Percentiles rank a stretch among this genome's conserved stretches.
These are phyloP conservation scores for Podosphaera xanthii DNA, from an alignment of 2,329 filamentous ascomycete species.

Conservation along the genomic window DNA sequence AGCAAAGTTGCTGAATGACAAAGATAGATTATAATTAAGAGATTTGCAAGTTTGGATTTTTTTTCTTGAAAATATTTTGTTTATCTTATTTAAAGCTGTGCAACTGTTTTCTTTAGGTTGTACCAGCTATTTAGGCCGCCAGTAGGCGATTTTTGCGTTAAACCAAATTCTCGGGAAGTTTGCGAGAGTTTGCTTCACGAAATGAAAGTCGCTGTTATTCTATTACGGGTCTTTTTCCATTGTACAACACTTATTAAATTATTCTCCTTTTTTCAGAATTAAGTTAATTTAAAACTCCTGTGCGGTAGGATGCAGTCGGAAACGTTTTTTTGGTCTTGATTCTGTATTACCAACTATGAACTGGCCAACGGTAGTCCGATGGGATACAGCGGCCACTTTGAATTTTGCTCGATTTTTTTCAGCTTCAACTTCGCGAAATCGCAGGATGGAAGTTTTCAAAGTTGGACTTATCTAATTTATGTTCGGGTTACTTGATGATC, in stretches of 20 bases:
- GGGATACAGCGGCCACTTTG: background rate
- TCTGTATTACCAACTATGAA: background rate
- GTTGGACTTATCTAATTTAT: background rate
- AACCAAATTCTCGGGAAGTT: background rate
- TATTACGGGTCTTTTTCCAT: background rate
- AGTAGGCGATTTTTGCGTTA: background rate
- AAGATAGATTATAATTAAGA: background rate
- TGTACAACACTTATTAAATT: background rate
- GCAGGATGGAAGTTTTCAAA: background rate
- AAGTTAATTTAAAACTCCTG: background rate
- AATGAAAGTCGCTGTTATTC: background rate
- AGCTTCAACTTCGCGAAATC: background rate
- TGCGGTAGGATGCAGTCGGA: background rate
- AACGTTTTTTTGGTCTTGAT: background rate
- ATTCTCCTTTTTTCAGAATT: background rate
- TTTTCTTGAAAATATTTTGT: background rate
- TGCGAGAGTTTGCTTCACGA: background rate
- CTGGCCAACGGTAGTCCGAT: background rate
- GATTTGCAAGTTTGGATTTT: background rate
- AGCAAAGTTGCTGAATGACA: background rate
- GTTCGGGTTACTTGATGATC: background rate
- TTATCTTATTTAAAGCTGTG: background rate
- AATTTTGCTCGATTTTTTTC: background rate
- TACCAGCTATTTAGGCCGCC: background rate
- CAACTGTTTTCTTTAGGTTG: background rate